These are phyloP conservation scores for Hordeum marinum DNA, from an alignment of 176 grass and related monocot genomes.

Conservation along the genomic window DNA sequence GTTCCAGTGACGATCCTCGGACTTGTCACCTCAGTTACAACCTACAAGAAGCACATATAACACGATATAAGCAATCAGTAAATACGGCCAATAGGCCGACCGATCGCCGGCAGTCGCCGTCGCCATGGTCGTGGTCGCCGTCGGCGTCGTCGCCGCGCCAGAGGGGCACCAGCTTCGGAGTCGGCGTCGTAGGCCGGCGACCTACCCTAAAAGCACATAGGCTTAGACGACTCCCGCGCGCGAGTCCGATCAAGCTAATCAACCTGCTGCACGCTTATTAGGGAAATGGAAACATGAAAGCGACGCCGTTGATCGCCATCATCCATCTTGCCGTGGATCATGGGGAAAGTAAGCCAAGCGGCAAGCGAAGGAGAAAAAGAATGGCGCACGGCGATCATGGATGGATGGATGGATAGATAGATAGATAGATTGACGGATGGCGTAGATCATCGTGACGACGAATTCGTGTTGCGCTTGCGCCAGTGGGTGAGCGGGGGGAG, in stretches of 20 bases:
- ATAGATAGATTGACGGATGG: neutral
- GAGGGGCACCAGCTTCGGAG: neutral
- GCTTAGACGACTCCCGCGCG: conserved; percentile 8
- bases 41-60: neutral
- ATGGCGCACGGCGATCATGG: neutral
- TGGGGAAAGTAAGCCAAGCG: neutral
- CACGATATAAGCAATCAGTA: conserved; percentile 12
- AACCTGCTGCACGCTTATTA: neutral
- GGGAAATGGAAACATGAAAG: neutral
- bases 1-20: conserved; percentile 30
- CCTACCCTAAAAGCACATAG: conserved; percentile 42
- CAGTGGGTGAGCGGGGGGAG: conserved; percentile 10
- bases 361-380: neutral
- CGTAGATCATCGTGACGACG: neutral
- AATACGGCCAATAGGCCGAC: neutral
- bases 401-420: neutral
- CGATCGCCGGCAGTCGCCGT: neutral
- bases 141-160: conserved; percentile 7
- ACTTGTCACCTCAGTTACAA: conserved; percentile 12
- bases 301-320: neutral
- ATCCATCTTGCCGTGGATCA: neutral
- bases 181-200: conserved; percentile 22
- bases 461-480: neutral
- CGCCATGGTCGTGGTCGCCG: neutral
- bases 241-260: neutral